Base-by-base conservation (phyloP, 371 early-diverging fungal genomes). In the Mucor ambiguus region DNA sequence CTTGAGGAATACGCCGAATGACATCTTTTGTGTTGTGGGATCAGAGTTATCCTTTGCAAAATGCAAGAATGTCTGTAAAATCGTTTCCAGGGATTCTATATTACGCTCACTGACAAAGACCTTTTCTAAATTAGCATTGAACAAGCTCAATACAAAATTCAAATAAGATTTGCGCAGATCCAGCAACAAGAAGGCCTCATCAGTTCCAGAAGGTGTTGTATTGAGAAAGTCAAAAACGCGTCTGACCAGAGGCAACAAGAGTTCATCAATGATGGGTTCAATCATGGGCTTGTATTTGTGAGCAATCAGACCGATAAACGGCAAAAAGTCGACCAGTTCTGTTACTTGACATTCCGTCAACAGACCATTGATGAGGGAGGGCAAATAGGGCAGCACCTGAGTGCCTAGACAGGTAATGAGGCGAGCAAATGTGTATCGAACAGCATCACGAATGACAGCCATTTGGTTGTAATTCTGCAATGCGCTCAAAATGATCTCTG, bases 321-420 rank as follows among this genome's bases (percentile, higher is more conserved):
- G 92, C 64, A 98, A 81, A 64, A 96, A 90, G 73, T 96, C 96
- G 29, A 90, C 78, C 35, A 96, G 78, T 75, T 97, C 97, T 41
- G 86, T 83, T 4, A 93, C 78, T 18, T 91, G 86, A 67, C 93
- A 90, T 63, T 88, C 89, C 22, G 85, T 84, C 38, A 97, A 74
- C 11, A 98, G 71, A 12, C 91, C 90, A 6, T 89, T 89, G 70
- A 96, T 90, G 54, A 97, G 70, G 6, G 91, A 84, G 2, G 92
- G 92, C 41, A 97, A 70, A 61, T 91, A 94, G 4, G 92, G 92
- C 55, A 97, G 80, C 11, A 93, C 84, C 64, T 91, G 92, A 5
- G 87, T 83, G 14, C 97, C 98, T 24, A 96, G 85, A 54, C 92
- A 92, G 63, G 89, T 92, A 58, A 96, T 89, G 73, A 96, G 79